Evolutionary conservation across 148 eudicot species (phyloP), one percentile per base, ranked within the genome.

Genomic region (Vaccinium macrocarpon): DNA sequence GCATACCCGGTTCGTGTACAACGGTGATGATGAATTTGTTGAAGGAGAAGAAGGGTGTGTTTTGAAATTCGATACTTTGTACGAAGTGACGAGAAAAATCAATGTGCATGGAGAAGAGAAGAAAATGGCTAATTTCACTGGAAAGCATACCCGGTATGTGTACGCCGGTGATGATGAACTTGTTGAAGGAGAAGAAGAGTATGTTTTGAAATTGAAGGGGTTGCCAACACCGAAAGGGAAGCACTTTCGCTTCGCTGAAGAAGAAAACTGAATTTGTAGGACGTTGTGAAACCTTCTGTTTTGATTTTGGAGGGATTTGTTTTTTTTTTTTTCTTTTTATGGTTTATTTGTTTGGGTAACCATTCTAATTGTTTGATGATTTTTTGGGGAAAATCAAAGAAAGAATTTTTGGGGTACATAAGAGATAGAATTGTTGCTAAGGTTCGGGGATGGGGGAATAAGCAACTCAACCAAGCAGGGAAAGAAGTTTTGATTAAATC

Each of bases 91-190:
- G 50, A 93, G 87, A 79, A 89, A 88, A 70, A 88, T 96, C 4
- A 90, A 76, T 75, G 90, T 91, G 85, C 74, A 72, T 12, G 91
- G 66, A 78, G 73, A 11, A 25, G 87, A 78, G 82, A 72, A 16
- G 78, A 62, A 55, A 51, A 78, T 82, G 84, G 59, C 78, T 27
- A 87, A 59, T 70, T 87, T 90, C 29, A 62, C 16, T 19, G 98
- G 95, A 4, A 93, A 91, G 81, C 95, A 93, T 66, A 88, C 80
- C 3, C 79, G 92, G 59, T 94, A 91, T 76, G 86, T 94, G 85
- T 95, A 95, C 86, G 84, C 90, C 90, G 92, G 93, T 90, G 98
- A 92, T 83, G 98, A 86, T 85, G 98, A 93, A 85, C 68, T 94
- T 75, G 38, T 68, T 68, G 89, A 87, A 73, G 89, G 82, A 55